Evolutionary conservation across 495 filamentous ascomycete genomes (phyloP).

Genomic region (Parathielavia appendiculata): DNA sequence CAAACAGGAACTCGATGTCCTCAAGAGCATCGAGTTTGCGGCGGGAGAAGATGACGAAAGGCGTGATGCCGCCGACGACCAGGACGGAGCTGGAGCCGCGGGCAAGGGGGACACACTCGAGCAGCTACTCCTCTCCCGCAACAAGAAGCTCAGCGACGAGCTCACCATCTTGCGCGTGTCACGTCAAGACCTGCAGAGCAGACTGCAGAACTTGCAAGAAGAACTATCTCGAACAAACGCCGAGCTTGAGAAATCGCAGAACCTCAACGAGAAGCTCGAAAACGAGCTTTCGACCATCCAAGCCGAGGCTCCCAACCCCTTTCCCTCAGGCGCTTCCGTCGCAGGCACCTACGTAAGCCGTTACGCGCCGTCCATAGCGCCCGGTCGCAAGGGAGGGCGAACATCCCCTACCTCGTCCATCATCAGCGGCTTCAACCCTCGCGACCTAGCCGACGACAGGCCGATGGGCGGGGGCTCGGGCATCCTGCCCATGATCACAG

Average conservation of each 20-base stretch:
- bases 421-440: conserved; percentile 87
- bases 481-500: conserved; percentile 96
- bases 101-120: conserved; percentile 78
- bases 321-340: conserved; percentile 83
- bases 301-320: conserved; percentile 72
- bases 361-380: conserved; percentile 69
- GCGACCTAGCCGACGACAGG: conserved; percentile 58
- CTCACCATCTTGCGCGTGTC: conserved; percentile 89
- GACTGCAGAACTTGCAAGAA: conserved; percentile 73
- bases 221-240: conserved; percentile 77
- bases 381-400: conserved; percentile 53
- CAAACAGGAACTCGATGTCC: conserved; percentile 88
- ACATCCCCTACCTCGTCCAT: conserved; percentile 96
- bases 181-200: conserved; percentile 81
- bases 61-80: conserved; percentile 32
- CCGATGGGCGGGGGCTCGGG: conserved; percentile 73
- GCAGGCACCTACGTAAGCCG: conserved; percentile 87
- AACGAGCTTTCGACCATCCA: conserved; percentile 86
- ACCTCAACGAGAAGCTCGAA: conserved; percentile 82
- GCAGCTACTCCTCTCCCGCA: conserved; percentile 82
- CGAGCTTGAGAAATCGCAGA: conserved; percentile 79
- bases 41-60: conserved; percentile 78
- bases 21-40: conserved; percentile 96
- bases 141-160: conserved; percentile 93
- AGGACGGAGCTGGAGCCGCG: conserved; percentile 49